Evolutionary conservation across 192 early-diverging fungal genomes (phyloP), one percentile per base, ranked within the genome.

Genomic region (Backusella circina): DNA sequence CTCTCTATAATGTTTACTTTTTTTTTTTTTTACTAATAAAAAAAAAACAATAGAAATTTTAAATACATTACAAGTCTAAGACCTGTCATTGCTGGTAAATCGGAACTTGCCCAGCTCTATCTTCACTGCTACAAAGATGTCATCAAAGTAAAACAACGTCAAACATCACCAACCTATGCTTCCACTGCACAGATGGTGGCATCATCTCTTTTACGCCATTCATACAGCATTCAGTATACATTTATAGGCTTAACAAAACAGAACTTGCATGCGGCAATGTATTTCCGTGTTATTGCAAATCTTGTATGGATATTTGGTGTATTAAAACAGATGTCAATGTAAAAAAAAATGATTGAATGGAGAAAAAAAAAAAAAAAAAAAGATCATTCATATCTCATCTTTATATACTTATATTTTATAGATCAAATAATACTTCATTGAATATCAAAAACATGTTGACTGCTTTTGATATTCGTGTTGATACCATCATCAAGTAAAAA

Each of bases 231-330:
- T 73, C 85, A 89, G 28, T 79, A 89, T 41, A 80, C 76, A 16
- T 89, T 86, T 69, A 38, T 87, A 18, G 88, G 86, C 1, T 35
- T 85, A 31, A 70, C 82, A 68, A 69, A 80, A 15, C 72, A 79
- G 4, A 79, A 84, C 21, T 78, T 78, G 16, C 77, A 84, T 8
- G 81, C 80, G 8, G 79, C 83, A 32, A 78, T 80, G 64, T 83
- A 84, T 70, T 83, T 89, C 38, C 83, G 86, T 3, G 41, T 88
- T 0, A 33, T 89, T 36, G 88, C 88, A 6, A 86, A 88, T 67
- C 72, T 84, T 28, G 69, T 86, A 1, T 88, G 82, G 86, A 83
- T 85, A 23, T 84, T 87, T 78, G 86, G 84, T 9, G 79, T 82
- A 75, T 75, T 78, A 12, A 85, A 87, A 54, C 76, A 83, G 41